Conservation (phyloP, 2,329 filamentous ascomycete species). For the Endocalyx cinctus region DNA sequence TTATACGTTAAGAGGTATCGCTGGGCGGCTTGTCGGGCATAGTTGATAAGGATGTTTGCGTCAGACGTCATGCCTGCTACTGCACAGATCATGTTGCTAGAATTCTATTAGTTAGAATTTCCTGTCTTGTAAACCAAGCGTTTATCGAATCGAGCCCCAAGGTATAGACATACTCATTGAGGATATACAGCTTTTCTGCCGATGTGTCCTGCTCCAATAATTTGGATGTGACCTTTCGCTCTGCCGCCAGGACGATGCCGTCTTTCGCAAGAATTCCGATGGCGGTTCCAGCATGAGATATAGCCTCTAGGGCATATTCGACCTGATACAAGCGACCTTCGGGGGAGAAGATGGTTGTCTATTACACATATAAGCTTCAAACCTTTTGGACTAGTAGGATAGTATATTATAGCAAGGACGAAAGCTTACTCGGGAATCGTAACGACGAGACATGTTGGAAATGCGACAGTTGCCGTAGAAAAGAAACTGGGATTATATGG, state of each 20-base stretch:
- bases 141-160: neutral
- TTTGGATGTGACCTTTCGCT: constrained; percentile 99
- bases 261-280: constrained; percentile 96
- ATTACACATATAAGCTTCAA: constrained; percentile 16
- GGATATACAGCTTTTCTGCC: constrained; percentile 98
- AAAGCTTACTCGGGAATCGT: constrained; percentile 84
- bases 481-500: too few relatives aligned
- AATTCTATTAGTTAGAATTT: constrained; percentile 2
- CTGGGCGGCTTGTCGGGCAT: constrained; percentile 94
- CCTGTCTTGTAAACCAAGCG: too few relatives aligned
- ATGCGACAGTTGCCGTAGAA: constrained; percentile 6
- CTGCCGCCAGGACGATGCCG: constrained; percentile 95
- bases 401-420: too few relatives aligned
- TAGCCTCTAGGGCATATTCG: constrained; percentile 98
- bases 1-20: constrained; percentile 98
- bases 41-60: constrained; percentile 99
- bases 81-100: constrained; percentile 98
- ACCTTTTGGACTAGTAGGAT: too few relatives aligned
- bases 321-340: constrained; percentile 98
- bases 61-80: constrained; percentile 99
- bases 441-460: constrained; percentile 82
- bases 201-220: constrained; percentile 98
- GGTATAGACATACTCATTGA: constrained; percentile 70
- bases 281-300: constrained; percentile 95
- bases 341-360: constrained; percentile 99